Evolutionary conservation across 176 grass and related monocot genomes (phyloP), one percentile per base, ranked within the genome.

Genomic region (Thinopyrum elongatum): DNA sequence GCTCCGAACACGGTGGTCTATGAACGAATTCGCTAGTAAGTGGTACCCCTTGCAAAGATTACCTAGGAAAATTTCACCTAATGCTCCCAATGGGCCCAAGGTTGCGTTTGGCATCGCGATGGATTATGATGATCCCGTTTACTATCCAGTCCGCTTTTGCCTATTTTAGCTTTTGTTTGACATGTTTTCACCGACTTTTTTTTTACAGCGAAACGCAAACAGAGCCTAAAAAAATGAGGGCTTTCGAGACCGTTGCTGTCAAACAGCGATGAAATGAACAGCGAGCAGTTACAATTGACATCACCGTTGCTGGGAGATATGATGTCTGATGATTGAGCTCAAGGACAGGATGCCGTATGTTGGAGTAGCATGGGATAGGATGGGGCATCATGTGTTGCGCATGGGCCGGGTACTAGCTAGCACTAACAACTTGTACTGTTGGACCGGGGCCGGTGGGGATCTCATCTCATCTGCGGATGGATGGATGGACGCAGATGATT

Each of bases 351-450:
- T 5, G 2, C 60, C 78, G 8, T 19, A 47, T 29, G 78, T 7
- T 22, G 78, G 42, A 13, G 12, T 3, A 26, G 36, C 14, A 80
- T 6, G 21, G 27, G 2, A 6, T 26, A 27, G 21, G 63, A 2
- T 17, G 35, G 12, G 68, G 15, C 1, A 53, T 51, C 89, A 88
- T 88, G 85, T 51, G 79, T 47, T 47, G 72, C 28, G 83, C 84
- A 47, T 91, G 89, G 47, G 74, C 30, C 42, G 36, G 39, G 70
- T 51, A 39, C n/a, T 67, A 0, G 35, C 7, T 38, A 12, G 28
- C n/a, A 27, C 64, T 71, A 71, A 42, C 31, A 30, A 4, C 19
- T n/a, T 39, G 4, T 30, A 23, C 70, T 74, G 70, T 23, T 55
- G 21, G 34, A 28, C 59, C 36, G 72, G 39, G 49, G 83, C 14